Base-by-base conservation (phyloP, 768 basidiomycete species). In the Rhodotorula diobovata region DNA sequence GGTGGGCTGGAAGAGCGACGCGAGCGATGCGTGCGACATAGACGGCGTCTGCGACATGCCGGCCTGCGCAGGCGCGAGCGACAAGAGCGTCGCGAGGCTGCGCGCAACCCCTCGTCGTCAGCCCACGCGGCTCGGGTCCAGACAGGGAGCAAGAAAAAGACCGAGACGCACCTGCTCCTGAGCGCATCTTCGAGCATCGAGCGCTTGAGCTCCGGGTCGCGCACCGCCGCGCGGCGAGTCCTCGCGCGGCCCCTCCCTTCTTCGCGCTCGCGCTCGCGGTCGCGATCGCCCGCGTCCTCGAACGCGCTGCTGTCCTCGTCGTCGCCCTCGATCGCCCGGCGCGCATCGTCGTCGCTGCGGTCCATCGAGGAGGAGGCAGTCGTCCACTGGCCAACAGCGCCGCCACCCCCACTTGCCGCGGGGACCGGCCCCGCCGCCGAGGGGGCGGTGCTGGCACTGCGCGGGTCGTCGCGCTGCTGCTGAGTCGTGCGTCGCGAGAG, bases 1-100 rank as follows among this genome's bases (percentile, higher is more conserved):
- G 84, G 0, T 55, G 39, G 70, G 43, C 30, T 66, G 63, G 59
- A 74, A 61, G 12, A 74, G 63, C 2, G 62, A 64, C 9, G 68
- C 34, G 41, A 74, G 63, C 15, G 68, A 70, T 14, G 60, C 63
- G 43, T 67, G 55, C 11, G 66, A 67, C 54, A 74, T 56, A 2
- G 63, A 51, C 2, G 73, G 73, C 7, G 70, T 67, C 28, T 71
- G 70, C 7, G 73, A 74, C 54, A 74, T 53, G 32, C 46, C 48
- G 10, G 65, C 51, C 12, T 65, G 73, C 4, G 35, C 68, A 2
- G 73, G 66, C 8, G 68, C 59, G 20, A 74, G 66, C 2, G 73
- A 70, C 14, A 74, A 59, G 12, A 74, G 51, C 10, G 73, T 74
- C 12, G 68, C 66, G n/a, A 74, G 68, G 30, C 73, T 74, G 57